A percentile compares a stretch with the other conserved stretches of the same genome.
These are phyloP conservation scores for Grosmannia penicillata DNA, from an alignment of 2,329 filamentous ascomycete species.

Conservation along the genomic window DNA sequence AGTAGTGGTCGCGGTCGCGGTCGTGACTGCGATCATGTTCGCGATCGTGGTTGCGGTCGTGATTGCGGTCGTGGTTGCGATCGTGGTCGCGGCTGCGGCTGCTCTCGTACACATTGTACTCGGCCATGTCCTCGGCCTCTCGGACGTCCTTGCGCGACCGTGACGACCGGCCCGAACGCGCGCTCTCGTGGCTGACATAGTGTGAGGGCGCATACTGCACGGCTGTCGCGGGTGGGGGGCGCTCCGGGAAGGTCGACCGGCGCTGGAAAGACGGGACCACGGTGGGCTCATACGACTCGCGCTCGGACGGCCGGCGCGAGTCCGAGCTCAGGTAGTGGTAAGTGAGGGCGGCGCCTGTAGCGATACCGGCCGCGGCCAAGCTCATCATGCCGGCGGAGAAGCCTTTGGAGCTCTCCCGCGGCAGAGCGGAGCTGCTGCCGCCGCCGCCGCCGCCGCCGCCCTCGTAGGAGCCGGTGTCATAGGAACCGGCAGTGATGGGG, in stretches of 20 bases:
- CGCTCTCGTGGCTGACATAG: slow-evolving; percentile 19
- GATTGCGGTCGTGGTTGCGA: too few relatives aligned
- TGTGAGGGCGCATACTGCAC: slow-evolving; percentile 14
- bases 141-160: slow-evolving; percentile 12
- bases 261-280: slow-evolving; percentile 24
- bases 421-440: slow-evolving; percentile 6
- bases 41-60: too few relatives aligned
- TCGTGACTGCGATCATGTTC: too few relatives aligned
- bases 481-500: neutral
- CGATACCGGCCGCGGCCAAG: slow-evolving; percentile 45
- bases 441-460: slow-evolving; percentile 2
- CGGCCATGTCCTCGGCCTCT: slow-evolving; percentile 22
- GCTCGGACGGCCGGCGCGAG: slow-evolving; percentile 17
- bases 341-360: slow-evolving; percentile 58
- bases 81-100: too few relatives aligned
- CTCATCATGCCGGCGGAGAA: slow-evolving; percentile 50
- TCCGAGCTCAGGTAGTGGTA: slow-evolving; percentile 47
- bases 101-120: too few relatives aligned
- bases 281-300: slow-evolving; percentile 23
- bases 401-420: slow-evolving; percentile 24
- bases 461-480: slow-evolving; percentile 4
- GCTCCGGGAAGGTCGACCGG: slow-evolving; percentile 31
- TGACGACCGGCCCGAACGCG: slow-evolving; percentile 2
- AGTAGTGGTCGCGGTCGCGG: slow-evolving; percentile 21
- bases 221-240: slow-evolving; percentile 12